Conservation (phyloP, 1,139 yeast species). For the Blastobotrys arbuscula region DNA sequence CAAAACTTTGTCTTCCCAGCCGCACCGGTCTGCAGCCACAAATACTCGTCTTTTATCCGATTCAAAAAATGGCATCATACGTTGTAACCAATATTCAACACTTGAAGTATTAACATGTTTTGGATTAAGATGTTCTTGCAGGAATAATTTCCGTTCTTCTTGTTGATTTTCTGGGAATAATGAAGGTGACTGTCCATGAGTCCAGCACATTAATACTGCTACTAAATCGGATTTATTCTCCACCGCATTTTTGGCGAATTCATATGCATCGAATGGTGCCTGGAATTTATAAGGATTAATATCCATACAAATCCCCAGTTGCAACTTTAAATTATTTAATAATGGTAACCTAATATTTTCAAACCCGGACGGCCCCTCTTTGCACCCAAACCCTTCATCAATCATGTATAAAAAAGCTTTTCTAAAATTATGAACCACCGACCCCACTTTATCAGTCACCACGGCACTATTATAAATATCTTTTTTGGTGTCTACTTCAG, state of each 20-base stretch:
- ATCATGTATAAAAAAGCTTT: conserved; percentile 75
- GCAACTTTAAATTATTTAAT: conserved; percentile 31
- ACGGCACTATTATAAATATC: conserved; percentile 67
- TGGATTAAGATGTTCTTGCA: conserved; percentile 23
- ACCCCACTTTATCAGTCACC: conserved; percentile 55
- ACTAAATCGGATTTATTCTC: conserved; percentile 49
- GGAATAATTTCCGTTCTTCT: conserved; percentile 14
- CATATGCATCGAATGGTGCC: conserved; percentile 71
- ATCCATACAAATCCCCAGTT: conserved; percentile 94
- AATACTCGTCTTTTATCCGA: conserved; percentile 30
- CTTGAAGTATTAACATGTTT: conserved; percentile 34
- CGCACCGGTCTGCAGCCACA: conserved; percentile 64
- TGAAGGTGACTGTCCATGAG: conserved; percentile 42
- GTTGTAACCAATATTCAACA: conserved; percentile 62
- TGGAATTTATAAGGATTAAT: conserved; percentile 78
- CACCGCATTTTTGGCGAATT: conserved; percentile 56
- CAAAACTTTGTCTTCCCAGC: conserved; percentile 61
- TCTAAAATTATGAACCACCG: conserved; percentile 59
- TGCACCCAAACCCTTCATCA: conserved; percentile 77
- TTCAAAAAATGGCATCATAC: conserved; percentile 59
- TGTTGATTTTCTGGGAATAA: conserved; percentile 18
- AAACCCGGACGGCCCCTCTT: conserved; percentile 48
- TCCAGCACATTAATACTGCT: conserved; percentile 87
- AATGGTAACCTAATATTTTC: conserved; percentile 10
- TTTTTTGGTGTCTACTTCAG: conserved; percentile 42